A percentile compares a stretch with the other conserved stretches of the same genome.
These are phyloP conservation scores for Fistulina hepatica DNA, from an alignment of 1,284 basidiomycete genomes.

Conservation along the genomic window DNA sequence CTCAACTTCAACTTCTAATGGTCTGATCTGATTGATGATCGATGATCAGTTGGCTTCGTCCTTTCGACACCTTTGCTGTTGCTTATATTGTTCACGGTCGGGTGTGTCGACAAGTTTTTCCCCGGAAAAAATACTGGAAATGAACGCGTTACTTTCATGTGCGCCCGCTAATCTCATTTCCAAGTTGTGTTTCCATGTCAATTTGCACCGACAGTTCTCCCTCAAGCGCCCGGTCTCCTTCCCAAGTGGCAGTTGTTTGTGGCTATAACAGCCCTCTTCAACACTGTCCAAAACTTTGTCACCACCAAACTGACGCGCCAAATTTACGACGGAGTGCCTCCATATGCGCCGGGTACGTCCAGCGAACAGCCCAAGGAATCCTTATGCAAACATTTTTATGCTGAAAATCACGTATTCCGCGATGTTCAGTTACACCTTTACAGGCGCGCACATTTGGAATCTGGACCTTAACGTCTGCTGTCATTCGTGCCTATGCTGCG, in stretches of 20 bases:
- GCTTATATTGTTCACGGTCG: too few relatives aligned
- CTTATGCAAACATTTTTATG: neutral
- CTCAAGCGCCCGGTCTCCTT: slow-evolving; percentile 55
- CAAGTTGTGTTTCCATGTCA: neutral
- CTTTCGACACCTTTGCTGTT: too few relatives aligned
- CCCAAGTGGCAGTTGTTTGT: slow-evolving; percentile 83
- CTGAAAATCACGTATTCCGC: too few relatives aligned
- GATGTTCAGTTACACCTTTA: slow-evolving; percentile 77
- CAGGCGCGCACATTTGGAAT: slow-evolving; percentile 81
- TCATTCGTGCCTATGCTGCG: slow-evolving; percentile 75
- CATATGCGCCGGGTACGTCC: slow-evolving; percentile 29
- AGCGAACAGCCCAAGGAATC: neutral
- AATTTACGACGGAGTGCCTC: slow-evolving; percentile 59
- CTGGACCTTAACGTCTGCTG: slow-evolving; percentile 80
- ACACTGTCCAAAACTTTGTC: slow-evolving; percentile 72
- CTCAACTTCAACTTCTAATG: slow-evolving; percentile 3
- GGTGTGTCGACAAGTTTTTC: too few relatives aligned
- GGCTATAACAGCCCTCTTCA: slow-evolving; percentile 68
- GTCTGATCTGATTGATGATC: too few relatives aligned
- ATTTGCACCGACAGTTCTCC: slow-evolving; percentile 35
- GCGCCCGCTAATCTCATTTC: slow-evolving; percentile 5
- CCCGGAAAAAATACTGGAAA: too few relatives aligned
- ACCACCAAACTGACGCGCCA: slow-evolving; percentile 69
- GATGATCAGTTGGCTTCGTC: too few relatives aligned
- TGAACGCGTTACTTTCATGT: slow-evolving; percentile 18